Base-by-base conservation (phyloP, 257 asterid genomes). In the Nicotiana otophora region DNA sequence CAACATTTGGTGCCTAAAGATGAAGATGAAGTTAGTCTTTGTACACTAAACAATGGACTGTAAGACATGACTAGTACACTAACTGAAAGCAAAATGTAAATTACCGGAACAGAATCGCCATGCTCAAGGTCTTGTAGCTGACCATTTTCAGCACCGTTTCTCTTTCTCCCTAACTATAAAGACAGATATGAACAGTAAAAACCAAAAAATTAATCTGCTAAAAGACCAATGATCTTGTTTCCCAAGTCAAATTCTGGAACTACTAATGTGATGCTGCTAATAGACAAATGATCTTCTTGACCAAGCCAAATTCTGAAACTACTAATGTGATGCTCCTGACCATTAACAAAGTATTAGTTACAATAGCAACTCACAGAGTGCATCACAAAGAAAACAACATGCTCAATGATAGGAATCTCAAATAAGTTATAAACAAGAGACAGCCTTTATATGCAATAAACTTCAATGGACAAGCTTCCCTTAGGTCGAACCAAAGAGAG, bases 1-100 rank as follows among this genome's bases (percentile, higher is more conserved):
- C 93, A 87, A 93, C 96, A 85, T 89, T 88, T 83, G 96, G 94
- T 7, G 96, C 94, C 98, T 93, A 89, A 34, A 87, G 20, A 62
- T 77, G 81, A 82, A 81, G 70, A 26, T 77, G n/a, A 82, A 58
- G 74, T 87, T 65, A 89, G 87, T 58, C 63, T 70, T 67, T 30
- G 64, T 10, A 61, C 42, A 84, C 55, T 10, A 16, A 23, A 51
- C 26, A 77, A n/a, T 26, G 31, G 53, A 48, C 64, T 81, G 39
- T 39, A 34, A n/a, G 6, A 58, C 57, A 76, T 46, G 51, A 77
- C 19, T 81, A 12, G 10, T 58, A 80, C 76, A 81, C 28, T 5
- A 42, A 42, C 61, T 39, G 48, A 36, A 5, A 70, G 80, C 28
- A 20, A 82, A 83, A 53, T 3, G 42, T 72, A 58, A 48, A 55